Evolutionary conservation across 2,329 filamentous ascomycete genomes (phyloP), one percentile per base, ranked within the genome.

Genomic region (Sporothrix dimorphospora): DNA sequence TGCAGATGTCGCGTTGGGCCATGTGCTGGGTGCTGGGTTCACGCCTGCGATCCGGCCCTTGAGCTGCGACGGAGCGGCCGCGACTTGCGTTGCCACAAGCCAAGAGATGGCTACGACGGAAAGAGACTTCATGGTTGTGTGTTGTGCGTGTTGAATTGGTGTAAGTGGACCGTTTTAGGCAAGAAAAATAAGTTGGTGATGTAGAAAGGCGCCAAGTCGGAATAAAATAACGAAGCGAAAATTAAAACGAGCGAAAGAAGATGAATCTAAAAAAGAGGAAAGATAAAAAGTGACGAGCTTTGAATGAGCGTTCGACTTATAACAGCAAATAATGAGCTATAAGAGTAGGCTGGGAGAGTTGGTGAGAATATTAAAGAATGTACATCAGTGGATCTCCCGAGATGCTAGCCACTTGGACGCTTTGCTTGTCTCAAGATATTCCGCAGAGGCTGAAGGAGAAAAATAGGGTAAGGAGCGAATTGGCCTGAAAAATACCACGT

Each of bases 371-470:
- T 40, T 49, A 34, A 49, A 16, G 63, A 66, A 66, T 66, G 63
- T 66, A 66, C n/a, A 66, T 66, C 63, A 66, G 63, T 49, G 63
- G 63, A 49, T 66, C 63, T 19, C 14, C 45, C 24, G 27, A 24
- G 42, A 49, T 65, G 38, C 16, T 65, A 65, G 59, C 59, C 63
- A 66, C 63, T 66, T 30, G 63, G 42, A 66, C 63, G 45, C 42
- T 66, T 66, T 42, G 45, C 42, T 66, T 66, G 63, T 49, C 63
- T 47, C 6, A 34, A n/a, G 63, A 47, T 21, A 6, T 34, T 30
- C 6, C 42, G 21, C 42, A 34, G 63, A 66, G 63, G 63, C 24
- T 49, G 63, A 49, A 66, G 24, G 42, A 34, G 3, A n/a, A 49
- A 65, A 24, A 4, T 2, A 42, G n/a, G 12, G 5, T 14, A 65